Base-by-base conservation (phyloP, 2,329 filamentous ascomycete genomes). In the Paecilomyces variotii region DNA sequence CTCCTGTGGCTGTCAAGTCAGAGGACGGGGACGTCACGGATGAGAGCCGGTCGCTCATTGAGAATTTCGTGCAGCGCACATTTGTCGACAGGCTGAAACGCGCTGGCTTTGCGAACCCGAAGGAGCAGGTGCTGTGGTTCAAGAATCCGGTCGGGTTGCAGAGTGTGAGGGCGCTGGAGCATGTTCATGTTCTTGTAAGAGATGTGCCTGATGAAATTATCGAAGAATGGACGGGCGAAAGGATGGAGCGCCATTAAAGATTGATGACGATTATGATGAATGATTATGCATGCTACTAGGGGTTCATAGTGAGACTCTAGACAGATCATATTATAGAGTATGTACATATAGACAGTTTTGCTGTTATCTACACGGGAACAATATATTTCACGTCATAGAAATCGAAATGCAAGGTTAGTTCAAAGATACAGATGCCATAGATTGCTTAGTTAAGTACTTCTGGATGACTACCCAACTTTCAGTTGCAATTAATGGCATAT, bases 81-180 rank as follows among this genome's bases (percentile, higher is more conserved):
- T 86, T 86, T 68, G 73, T 81, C 11, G 65, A 66, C 10, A 72
- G 75, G 49, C 67, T 81, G 60, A 68, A 64, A 11, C 63, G 64
- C 49, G 76, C 64, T 34, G 72, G 66, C 45, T 69, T 65, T 53
- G 30, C 63, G 4, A 64, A 70, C 50, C 74, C 71, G 53, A 62
- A 66, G 25, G 77, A 78, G 24, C 78, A 79, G 63, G 79, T 87
- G 26, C 67, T 84, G 59, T 87, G 84, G 84, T 87, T 87, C 67
- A 86, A 85, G 76, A 87, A 87, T 64, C 85, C 82, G 77, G 80
- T 79, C 7, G 78, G 78, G 39, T 65, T 86, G 70, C 84, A 87
- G 71, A 85, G 82, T 64, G 83, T 87, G 53, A 73, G 82, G 57
- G 79, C 80, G 0, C 69, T 84, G 32, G 82, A 84, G 64, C 82